A percentile compares a stretch with the other conserved stretches of the same genome.
Evolutionary conservation across 768 basidiomycete species (phyloP).

Genomic region (Rhodotorula babjevae): DNA sequence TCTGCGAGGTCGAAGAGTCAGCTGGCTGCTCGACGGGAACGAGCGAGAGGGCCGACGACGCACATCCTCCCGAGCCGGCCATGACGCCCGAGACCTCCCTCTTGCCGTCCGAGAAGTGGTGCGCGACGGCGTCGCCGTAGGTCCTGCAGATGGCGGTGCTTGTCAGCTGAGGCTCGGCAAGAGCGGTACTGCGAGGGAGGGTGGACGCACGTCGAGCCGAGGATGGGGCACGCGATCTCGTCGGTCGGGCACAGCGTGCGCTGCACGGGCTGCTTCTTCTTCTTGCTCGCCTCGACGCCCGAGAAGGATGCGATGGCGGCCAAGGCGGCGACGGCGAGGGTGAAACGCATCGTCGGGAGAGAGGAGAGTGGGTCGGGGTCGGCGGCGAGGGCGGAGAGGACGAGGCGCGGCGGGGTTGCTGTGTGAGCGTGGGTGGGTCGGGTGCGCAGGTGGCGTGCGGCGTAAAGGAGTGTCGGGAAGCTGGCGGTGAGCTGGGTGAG

Average conservation of each 20-base stretch:
- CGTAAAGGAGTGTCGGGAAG: background rate
- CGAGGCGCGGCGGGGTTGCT: background rate
- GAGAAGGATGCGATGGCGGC: background rate
- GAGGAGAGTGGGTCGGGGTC: background rate
- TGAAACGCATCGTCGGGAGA: background rate
- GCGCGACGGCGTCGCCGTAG: conserved; percentile 22
- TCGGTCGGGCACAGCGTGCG: conserved; percentile 21
- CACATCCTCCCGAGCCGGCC: conserved; percentile 31
- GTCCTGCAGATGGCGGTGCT: background rate
- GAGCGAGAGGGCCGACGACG: background rate
- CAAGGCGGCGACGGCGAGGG: conserved; percentile 5
- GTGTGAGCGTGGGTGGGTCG: background rate
- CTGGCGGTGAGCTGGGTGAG: too few species aligned
- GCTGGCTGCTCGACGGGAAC: background rate
- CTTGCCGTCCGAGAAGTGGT: conserved; percentile 17
- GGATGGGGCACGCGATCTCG: conserved; percentile 36
- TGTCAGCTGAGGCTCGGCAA: background rate
- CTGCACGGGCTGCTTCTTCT: conserved; percentile 18
- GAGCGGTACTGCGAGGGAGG: background rate
- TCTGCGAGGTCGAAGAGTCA: background rate
- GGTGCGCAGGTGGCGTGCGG: background rate
- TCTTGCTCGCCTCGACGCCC: conserved; percentile 21
- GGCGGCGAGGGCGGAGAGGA: background rate
- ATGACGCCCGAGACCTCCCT: conserved; percentile 20
- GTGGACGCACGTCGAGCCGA: conserved; percentile 24